phyloP scores from a whole-genome alignment of 305 asterid genomes.

The Ajuga reptans region DNA sequence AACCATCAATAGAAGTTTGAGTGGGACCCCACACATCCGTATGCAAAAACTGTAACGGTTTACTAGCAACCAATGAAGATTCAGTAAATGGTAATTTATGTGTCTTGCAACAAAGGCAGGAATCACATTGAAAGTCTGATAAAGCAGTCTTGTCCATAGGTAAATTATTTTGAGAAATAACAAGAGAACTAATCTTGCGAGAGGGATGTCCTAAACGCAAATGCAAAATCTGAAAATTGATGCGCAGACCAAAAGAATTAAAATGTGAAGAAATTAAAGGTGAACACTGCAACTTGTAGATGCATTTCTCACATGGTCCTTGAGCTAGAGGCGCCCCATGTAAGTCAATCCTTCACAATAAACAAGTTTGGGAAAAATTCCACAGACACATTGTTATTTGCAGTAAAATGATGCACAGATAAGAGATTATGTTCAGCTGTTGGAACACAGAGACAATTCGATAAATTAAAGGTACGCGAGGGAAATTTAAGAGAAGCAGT shows the following conservation, averaged over 20 bases:
- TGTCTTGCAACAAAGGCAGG: neutral
- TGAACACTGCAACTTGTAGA: neutral
- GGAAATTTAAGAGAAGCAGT: neutral
- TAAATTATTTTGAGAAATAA: neutral
- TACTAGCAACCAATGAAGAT: too few relatives aligned
- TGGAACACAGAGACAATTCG: neutral
- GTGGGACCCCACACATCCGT: neutral
- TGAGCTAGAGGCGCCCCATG: neutral
- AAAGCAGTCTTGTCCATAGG: neutral
- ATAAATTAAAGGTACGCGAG: neutral
- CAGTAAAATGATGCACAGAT: too few relatives aligned
- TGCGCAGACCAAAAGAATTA: neutral
- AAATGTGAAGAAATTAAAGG: neutral
- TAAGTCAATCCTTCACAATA: neutral
- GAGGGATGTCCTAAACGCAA: neutral
- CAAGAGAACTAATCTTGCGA: neutral
- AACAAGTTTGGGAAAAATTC: neutral
- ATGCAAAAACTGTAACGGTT: too few relatives aligned
- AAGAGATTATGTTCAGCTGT: neutral
- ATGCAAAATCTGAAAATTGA: neutral
- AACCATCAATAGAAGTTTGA: neutral
- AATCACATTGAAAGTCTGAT: neutral
- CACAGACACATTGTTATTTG: too few relatives aligned
- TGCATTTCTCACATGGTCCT: neutral
- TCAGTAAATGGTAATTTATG: neutral